A percentile compares a stretch with the other conserved stretches of the same genome.
These are phyloP conservation scores for Pontederia paniculata DNA, from an alignment of 176 grass and related monocot genomes.

Conservation along the genomic window DNA sequence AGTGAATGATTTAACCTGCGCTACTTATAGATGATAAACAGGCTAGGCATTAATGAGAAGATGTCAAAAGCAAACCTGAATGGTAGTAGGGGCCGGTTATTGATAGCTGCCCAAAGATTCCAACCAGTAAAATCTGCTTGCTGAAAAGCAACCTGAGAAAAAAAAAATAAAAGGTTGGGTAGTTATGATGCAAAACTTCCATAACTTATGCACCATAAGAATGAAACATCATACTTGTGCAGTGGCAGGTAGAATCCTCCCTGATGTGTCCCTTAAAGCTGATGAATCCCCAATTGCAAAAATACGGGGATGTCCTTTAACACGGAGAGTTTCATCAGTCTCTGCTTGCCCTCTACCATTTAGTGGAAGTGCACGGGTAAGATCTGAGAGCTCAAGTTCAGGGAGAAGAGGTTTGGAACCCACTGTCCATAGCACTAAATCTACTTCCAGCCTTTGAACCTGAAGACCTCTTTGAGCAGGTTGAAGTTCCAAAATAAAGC, in stretches of 20 bases:
- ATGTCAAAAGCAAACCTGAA: conserved; percentile 48
- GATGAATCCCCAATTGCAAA: conserved; percentile 93
- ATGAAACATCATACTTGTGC: conserved; percentile 44
- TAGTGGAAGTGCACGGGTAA: conserved; percentile 46
- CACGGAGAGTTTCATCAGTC: conserved; percentile 85
- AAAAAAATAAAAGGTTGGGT: background rate
- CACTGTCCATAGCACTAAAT: conserved; percentile 94
- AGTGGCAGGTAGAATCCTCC: conserved; percentile 68
- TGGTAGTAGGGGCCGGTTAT: conserved; percentile 67
- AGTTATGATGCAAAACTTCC: background rate
- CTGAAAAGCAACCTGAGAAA: conserved; percentile 78
- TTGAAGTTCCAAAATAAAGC: conserved; percentile 72
- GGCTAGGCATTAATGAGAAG: background rate
- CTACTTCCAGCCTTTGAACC: conserved; percentile 44
- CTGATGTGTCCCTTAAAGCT: conserved; percentile 67
- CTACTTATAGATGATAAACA: background rate
- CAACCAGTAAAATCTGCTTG: conserved; percentile 91
- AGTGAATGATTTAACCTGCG: too few relatives aligned
- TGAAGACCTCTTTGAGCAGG: conserved; percentile 68
- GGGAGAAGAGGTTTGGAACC: conserved; percentile 69
- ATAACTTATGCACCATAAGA: background rate
- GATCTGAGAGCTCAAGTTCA: conserved; percentile 49
- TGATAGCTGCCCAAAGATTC: conserved; percentile 96
- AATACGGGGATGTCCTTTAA: conserved; percentile 73
- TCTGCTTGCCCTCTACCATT: conserved; percentile 84